These are phyloP conservation scores for Corchorus olitorius DNA, from an alignment of 345 rosid genomes.

Conservation along the genomic window DNA sequence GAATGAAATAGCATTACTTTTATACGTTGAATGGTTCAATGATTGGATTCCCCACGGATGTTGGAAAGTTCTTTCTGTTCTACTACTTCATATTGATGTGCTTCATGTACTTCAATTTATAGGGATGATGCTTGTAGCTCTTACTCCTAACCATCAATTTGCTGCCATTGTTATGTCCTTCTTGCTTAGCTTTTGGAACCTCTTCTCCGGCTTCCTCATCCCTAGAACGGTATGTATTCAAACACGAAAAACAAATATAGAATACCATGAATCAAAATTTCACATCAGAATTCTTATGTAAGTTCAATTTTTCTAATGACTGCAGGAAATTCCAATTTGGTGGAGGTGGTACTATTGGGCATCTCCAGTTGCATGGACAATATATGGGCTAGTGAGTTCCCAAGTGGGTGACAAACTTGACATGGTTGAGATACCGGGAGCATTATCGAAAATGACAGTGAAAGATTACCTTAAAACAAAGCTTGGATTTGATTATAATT, in stretches of 20 bases:
- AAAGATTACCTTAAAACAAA: constrained; percentile 39
- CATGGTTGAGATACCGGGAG: constrained; percentile 31
- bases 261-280: too few species aligned
- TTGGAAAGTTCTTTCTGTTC: constrained; percentile 57
- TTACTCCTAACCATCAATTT: constrained; percentile 68
- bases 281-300: too few species aligned
- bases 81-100: constrained; percentile 55
- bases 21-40: too few species aligned
- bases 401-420: constrained; percentile 42
- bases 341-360: constrained; percentile 75
- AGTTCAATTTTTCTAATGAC: not conserved
- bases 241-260: not conserved
- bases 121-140: constrained; percentile 76
- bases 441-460: constrained; percentile 9
- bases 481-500: constrained; percentile 46
- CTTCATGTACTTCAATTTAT: constrained; percentile 57
- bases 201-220: constrained; percentile 72
- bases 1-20: too few species aligned
- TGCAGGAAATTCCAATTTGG: constrained; percentile 63
- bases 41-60: constrained; percentile 50
- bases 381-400: constrained; percentile 58
- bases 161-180: constrained; percentile 52
- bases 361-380: constrained; percentile 63
- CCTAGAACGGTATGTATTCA: constrained; percentile 46
- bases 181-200: constrained; percentile 61